These are phyloP conservation scores for Mortierella sp. DNA, from an alignment of 371 early-diverging fungal species.

Conservation along the genomic window DNA sequence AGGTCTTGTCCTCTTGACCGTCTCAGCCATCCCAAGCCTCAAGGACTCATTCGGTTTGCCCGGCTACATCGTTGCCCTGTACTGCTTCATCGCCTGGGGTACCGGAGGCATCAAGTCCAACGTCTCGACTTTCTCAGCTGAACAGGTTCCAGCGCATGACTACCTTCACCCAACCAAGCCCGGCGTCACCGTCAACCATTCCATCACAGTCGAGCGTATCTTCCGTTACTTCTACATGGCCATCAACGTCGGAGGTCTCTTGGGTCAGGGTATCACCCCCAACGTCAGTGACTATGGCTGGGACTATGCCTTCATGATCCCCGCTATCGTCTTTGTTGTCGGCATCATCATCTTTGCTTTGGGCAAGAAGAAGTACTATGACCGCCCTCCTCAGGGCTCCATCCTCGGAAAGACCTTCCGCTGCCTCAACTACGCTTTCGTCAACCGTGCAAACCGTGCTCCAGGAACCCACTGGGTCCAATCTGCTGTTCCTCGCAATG, in stretches of 20 bases:
- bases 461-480: constrained; percentile 62
- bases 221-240: constrained; percentile 86
- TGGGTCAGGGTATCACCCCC: constrained; percentile 71
- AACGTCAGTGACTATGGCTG: constrained; percentile 64
- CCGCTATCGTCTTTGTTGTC: constrained; percentile 74
- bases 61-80: constrained; percentile 71
- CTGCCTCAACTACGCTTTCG: constrained; percentile 62
- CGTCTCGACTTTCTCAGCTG: constrained; percentile 78
- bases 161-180: constrained; percentile 51
- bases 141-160: constrained; percentile 63
- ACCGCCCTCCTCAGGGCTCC: constrained; percentile 71
- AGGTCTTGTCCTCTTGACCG: constrained; percentile 73
- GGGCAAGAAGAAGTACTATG: constrained; percentile 69
- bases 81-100: constrained; percentile 81
- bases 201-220: constrained; percentile 63
- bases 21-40: constrained; percentile 69
- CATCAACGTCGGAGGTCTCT: constrained; percentile 82
- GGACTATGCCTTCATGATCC: constrained; percentile 69
- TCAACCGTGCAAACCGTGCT: constrained; percentile 59
- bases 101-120: constrained; percentile 92
- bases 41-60: constrained; percentile 66
- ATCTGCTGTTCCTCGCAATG: constrained; percentile 32
- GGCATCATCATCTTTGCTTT: constrained; percentile 66
- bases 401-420: constrained; percentile 63
- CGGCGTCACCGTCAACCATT: constrained; percentile 59